A percentile compares a stretch with the other conserved stretches of the same genome.
phyloP scores from a whole-genome alignment of 371 early-diverging fungal species.

The Umbelopsis sp. region DNA sequence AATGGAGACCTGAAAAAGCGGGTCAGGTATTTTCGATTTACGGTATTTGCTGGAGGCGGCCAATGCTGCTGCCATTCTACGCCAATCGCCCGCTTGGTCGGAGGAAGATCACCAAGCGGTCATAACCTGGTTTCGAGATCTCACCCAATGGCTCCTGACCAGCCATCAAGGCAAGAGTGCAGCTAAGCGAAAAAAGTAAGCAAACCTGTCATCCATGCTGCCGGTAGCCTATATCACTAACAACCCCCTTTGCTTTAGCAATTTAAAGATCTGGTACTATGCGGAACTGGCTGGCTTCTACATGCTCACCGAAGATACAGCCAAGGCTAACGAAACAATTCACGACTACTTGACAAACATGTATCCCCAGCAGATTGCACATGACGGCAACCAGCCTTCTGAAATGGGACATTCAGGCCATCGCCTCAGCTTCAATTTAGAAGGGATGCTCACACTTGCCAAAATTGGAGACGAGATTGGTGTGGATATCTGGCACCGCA shows the following conservation, averaged over 20 bases:
- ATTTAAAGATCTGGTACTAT: not conserved
- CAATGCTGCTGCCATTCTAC: not conserved
- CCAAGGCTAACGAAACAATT: not conserved
- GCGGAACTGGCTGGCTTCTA: not conserved
- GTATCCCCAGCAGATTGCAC: not conserved
- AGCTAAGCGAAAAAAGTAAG: not conserved
- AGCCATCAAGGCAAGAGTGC: not conserved
- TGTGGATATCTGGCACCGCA: not conserved
- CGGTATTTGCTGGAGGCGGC: not conserved
- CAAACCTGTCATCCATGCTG: not conserved
- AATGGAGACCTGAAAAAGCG: no score
- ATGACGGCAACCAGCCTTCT: not conserved
- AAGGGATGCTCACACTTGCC: conserved; percentile 28
- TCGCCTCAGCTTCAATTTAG: conserved; percentile 13
- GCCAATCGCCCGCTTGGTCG: not conserved
- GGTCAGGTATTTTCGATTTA: not conserved
- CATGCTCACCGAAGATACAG: not conserved
- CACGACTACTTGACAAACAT: not conserved
- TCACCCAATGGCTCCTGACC: not conserved
- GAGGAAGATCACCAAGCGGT: not conserved
- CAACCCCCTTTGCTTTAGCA: not conserved
- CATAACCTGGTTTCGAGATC: not conserved
- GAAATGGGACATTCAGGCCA: not conserved
- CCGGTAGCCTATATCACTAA: not conserved
- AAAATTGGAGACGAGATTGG: conserved; percentile 21